Base-by-base conservation (phyloP, 2,329 filamentous ascomycete genomes). In the Ophiognomonia clavigignenti-juglandacearum region DNA sequence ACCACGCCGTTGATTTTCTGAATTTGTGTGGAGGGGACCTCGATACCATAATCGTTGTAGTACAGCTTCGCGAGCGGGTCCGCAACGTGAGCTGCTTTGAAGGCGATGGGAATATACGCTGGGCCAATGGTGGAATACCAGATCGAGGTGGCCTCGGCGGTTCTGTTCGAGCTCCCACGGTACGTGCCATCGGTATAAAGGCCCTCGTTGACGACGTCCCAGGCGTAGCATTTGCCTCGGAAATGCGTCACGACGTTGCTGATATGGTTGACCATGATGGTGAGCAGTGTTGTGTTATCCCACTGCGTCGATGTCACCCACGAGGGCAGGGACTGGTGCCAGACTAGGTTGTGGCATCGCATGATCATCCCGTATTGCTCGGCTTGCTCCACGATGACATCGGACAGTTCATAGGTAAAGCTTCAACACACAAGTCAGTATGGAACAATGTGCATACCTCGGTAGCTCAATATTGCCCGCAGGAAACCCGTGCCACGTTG, bases 121-220 rank as follows among this genome's bases (percentile, higher is more conserved):
- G 72, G 70, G n/a, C 79, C 78, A 16, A 84, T 71, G 23, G 71
- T 71, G 20, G 70, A 61, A 60, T 73, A 73, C 63, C 80, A 84
- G 49, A 82, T 70, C 41, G 63, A 69, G 48, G 67, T 56, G 67
- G 75, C 45, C 40, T 43, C 18, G 8, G 7, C 16, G 19, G n/a
- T 20, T 9, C 14, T 34, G 13, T 34, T 24, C 6, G 24, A 42
- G 39, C 29, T 32, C 27, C 13, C 11, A 45, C 78, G 68, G 62
- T 68, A 77, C 7, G 67, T 71, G n/a, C 77, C 78, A 54, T 77
- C 71, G 16, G 83, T 80, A 45, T 75, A 71, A 27, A 81, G 68
- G 2, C 73, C 75, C 65, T 85, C 80, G 59, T 85, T 85, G 23
- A 83, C 72, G 0, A 85, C 81, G 46, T 85, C 81, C 80, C 80